These are phyloP conservation scores for Polytolypa hystricis DNA, from an alignment of 2,329 filamentous ascomycete species.

Conservation along the genomic window DNA sequence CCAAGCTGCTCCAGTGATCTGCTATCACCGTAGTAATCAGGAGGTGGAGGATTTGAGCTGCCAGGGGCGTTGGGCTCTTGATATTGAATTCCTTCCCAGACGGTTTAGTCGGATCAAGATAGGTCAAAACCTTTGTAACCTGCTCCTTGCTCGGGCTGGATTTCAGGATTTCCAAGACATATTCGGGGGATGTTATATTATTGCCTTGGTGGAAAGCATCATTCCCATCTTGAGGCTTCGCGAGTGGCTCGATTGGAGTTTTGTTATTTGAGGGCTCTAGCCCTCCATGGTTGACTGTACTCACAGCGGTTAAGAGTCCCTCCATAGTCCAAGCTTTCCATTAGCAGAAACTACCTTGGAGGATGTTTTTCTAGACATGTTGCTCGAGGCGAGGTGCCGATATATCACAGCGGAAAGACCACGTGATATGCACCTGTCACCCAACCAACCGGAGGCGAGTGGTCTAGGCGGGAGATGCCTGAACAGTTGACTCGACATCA, in stretches of 20 bases:
- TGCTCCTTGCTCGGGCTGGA: slow-evolving; percentile 27
- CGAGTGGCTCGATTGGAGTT: not conserved
- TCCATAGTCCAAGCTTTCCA: too few relatives aligned
- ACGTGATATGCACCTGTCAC: too few relatives aligned
- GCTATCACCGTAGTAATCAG: slow-evolving; percentile 65
- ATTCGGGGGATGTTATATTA: slow-evolving; percentile 12
- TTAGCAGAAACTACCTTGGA: too few relatives aligned
- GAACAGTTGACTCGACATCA: too few relatives aligned
- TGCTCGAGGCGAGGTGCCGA: too few relatives aligned
- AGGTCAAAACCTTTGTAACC: slow-evolving; percentile 21
- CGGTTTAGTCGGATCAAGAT: slow-evolving; percentile 24
- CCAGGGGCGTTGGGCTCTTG: slow-evolving; percentile 51
- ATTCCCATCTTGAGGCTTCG: not conserved
- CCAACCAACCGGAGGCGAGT: too few relatives aligned
- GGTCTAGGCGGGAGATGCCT: too few relatives aligned
- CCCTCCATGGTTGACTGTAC: slow-evolving; percentile 18
- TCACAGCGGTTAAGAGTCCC: slow-evolving; percentile 28
- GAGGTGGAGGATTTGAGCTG: slow-evolving; percentile 63
- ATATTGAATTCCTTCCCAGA: slow-evolving; percentile 42
- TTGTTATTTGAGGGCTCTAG: not conserved
- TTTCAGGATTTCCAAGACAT: slow-evolving; percentile 28
- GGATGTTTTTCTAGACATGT: too few relatives aligned
- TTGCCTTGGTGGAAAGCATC: not conserved
- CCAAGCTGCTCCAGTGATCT: slow-evolving; percentile 66
- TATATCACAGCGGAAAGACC: too few relatives aligned